These are phyloP conservation scores for Linderina pennispora DNA, from an alignment of 192 early-diverging fungal species.

Conservation along the genomic window DNA sequence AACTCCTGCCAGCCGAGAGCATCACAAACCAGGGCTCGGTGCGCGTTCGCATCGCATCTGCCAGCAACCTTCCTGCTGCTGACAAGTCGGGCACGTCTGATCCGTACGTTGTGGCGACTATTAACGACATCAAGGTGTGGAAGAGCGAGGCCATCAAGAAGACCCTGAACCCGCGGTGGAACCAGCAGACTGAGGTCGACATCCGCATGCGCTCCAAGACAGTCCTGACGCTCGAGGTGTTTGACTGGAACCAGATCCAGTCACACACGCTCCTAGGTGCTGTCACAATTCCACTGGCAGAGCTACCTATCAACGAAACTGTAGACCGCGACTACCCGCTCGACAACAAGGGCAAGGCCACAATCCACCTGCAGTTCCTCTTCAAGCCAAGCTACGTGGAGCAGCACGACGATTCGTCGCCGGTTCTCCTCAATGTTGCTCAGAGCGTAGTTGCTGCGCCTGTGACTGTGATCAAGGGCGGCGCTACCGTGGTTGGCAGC, in stretches of 20 bases:
- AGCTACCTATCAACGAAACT: conserved; percentile 48
- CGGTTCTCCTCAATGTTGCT: conserved; percentile 50
- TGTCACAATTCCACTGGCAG: conserved; percentile 47
- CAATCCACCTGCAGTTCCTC: conserved; percentile 50
- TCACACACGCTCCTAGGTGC: conserved; percentile 55
- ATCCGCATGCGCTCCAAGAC: conserved; percentile 51
- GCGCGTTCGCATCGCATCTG: conserved; percentile 53
- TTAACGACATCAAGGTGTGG: conserved; percentile 61
- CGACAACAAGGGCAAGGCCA: conserved; percentile 31
- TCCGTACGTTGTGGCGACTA: conserved; percentile 60
- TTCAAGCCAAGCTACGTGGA: conserved; percentile 58
- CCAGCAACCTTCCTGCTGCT: conserved; percentile 55
- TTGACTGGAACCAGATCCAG: conserved; percentile 75
- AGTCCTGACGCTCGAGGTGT: conserved; percentile 57
- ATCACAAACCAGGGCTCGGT: conserved; percentile 60
- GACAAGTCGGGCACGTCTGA: conserved; percentile 70
- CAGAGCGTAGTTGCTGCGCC: conserved; percentile 55
- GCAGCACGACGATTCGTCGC: conserved; percentile 46
- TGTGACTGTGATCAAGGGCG: conserved; percentile 51
- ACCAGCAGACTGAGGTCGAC: conserved; percentile 58
- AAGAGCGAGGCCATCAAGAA: conserved; percentile 69
- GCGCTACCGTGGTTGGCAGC: conserved; percentile 44
- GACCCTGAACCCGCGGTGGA: conserved; percentile 64
- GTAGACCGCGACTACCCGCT: conserved; percentile 45
- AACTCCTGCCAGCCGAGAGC: conserved; percentile 40